A percentile compares a stretch with the other conserved stretches of the same genome.
Evolutionary conservation across 192 early-diverging fungal genomes (phyloP).

Genomic region (Podila epicladia): DNA sequence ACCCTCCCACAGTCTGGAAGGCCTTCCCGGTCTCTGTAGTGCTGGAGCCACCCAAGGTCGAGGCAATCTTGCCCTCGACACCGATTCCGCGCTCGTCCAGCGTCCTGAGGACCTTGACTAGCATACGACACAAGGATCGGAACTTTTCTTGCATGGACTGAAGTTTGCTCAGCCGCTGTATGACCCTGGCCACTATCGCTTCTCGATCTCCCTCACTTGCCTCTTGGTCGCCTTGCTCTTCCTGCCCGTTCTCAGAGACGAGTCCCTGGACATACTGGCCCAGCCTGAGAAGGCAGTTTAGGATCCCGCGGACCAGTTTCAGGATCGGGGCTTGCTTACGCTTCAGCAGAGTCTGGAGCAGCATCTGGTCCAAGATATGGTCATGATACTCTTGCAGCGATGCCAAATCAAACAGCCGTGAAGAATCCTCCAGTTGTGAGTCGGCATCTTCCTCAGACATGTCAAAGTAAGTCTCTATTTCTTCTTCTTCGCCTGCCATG

Average conservation of each 20-base stretch:
- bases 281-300: conserved; percentile 37
- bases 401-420: conserved; percentile 31
- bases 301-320: conserved; percentile 48
- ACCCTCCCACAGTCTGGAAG: conserved; percentile 15
- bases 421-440: background rate
- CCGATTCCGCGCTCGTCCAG: conserved; percentile 53
- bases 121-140: conserved; percentile 31
- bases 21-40: conserved; percentile 4
- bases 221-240: background rate
- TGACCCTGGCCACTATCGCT: background rate
- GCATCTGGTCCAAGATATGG: conserved; percentile 55
- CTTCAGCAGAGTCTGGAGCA: conserved; percentile 57
- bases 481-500: conserved; percentile 4
- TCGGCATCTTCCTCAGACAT: background rate
- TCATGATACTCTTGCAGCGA: conserved; percentile 57
- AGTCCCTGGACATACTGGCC: conserved; percentile 15
- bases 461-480: background rate
- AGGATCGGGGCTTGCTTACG: conserved; percentile 53
- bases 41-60: background rate
- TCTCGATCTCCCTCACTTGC: background rate
- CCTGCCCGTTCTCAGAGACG: background rate
- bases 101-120: conserved; percentile 48
- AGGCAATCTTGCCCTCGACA: conserved; percentile 14
- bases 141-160: conserved; percentile 49
- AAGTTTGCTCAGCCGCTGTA: conserved; percentile 14